phyloP scores from a whole-genome alignment of 1,284 basidiomycete species.

The Marasmius fiardii region DNA sequence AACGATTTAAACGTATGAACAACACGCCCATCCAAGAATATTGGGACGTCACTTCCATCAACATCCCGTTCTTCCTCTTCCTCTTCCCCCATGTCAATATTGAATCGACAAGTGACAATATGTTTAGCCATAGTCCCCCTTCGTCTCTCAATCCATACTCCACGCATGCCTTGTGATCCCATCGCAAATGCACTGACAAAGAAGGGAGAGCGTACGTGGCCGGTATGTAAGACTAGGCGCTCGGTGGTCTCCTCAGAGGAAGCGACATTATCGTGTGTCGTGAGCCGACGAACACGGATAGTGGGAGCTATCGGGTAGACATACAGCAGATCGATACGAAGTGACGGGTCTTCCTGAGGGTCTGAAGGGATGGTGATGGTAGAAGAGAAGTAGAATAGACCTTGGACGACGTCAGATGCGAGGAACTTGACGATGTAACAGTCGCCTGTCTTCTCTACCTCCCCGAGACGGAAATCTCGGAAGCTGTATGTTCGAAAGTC shows the following conservation, averaged over 20 bases:
- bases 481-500: slow-evolving; percentile 36
- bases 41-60: neutral
- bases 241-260: neutral
- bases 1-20: slow-evolving; percentile 41
- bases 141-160: slow-evolving; percentile 48
- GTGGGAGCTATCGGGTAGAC: slow-evolving; percentile 11
- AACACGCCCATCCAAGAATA: slow-evolving; percentile 25
- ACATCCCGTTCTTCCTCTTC: slow-evolving; percentile 11
- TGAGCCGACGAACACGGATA: neutral
- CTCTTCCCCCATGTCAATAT: slow-evolving; percentile 13
- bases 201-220: slow-evolving; percentile 7
- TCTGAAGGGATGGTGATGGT: slow-evolving; percentile 19
- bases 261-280: neutral
- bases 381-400: slow-evolving; percentile 46
- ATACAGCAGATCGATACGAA: slow-evolving; percentile 29
- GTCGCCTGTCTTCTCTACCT: slow-evolving; percentile 14
- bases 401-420: slow-evolving; percentile 50
- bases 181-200: slow-evolving; percentile 45
- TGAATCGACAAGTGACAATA: slow-evolving; percentile 32
- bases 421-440: slow-evolving; percentile 34
- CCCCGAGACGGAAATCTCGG: slow-evolving; percentile 40
- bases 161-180: slow-evolving; percentile 41
- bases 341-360: slow-evolving; percentile 12
- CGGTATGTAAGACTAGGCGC: neutral
- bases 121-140: slow-evolving; percentile 34